Conservation (phyloP, 306 rosid species). For the Psophocarpus tetragonolobus region DNA sequence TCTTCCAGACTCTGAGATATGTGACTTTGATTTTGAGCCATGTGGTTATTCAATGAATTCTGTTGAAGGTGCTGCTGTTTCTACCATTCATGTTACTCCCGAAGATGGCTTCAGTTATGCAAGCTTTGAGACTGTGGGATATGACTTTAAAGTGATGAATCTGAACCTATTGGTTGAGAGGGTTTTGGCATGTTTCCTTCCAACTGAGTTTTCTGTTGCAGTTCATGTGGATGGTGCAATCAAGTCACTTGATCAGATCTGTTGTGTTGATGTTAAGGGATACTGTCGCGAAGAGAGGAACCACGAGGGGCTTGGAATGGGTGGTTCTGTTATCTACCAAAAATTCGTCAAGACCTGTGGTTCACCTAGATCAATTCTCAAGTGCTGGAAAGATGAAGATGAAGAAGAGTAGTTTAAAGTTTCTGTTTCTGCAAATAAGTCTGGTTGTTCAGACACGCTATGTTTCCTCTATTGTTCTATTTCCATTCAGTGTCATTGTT, state of each 20-base stretch:
- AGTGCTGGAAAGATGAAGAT: constrained; percentile 68
- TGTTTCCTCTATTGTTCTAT: not conserved
- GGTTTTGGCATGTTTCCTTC: constrained; percentile 59
- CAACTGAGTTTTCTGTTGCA: constrained; percentile 60
- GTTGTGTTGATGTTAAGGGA: constrained; percentile 53
- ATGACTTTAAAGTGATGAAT: constrained; percentile 43
- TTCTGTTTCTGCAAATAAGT: constrained; percentile 1
- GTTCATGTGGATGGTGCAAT: constrained; percentile 48
- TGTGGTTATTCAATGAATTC: constrained; percentile 78
- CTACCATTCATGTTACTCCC: constrained; percentile 64
- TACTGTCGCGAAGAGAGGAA: constrained; percentile 58
- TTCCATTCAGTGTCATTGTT: not conserved
- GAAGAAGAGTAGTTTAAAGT: constrained; percentile 51
- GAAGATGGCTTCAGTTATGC: constrained; percentile 73
- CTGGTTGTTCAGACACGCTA: not conserved
- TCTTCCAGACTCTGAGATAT: constrained; percentile 63
- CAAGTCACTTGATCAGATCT: constrained; percentile 45
- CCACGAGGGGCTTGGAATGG: constrained; percentile 60
- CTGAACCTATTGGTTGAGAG: constrained; percentile 46
- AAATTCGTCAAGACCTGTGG: constrained; percentile 48
- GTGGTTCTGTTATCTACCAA: constrained; percentile 57
- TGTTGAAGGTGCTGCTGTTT: constrained; percentile 60
- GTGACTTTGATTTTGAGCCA: constrained; percentile 71
- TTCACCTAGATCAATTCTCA: constrained; percentile 74
- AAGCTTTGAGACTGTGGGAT: constrained; percentile 70